phyloP scores from a whole-genome alignment of 2,329 filamentous ascomycete genomes.

The Alternaria postmessia region DNA sequence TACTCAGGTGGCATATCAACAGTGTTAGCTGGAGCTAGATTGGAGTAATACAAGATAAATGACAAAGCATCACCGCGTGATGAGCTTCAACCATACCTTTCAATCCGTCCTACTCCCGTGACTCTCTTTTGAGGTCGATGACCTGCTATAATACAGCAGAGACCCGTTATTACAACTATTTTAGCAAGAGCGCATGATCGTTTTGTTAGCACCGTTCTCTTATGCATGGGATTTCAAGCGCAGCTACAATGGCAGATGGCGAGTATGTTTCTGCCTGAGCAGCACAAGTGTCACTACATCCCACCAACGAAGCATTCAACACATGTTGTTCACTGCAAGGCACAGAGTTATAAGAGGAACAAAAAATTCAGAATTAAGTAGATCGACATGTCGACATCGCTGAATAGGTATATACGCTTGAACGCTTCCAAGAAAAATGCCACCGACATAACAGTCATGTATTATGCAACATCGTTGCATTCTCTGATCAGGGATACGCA shows the following conservation, averaged over 20 bases:
- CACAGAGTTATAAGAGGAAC: background rate
- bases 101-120: background rate
- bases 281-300: background rate
- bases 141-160: background rate
- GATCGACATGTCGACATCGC: constrained; percentile 2
- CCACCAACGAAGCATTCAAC: background rate
- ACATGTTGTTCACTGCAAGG: background rate
- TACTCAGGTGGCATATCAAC: background rate
- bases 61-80: background rate
- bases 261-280: background rate
- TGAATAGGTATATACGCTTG: constrained; percentile 18
- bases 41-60: background rate
- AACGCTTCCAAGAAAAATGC: constrained; percentile 18
- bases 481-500: background rate
- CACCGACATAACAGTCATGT: background rate
- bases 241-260: too few species aligned
- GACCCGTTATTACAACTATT: background rate
- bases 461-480: background rate
- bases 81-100: background rate
- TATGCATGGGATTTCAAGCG: too few species aligned
- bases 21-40: background rate
- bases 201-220: too few species aligned
- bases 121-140: background rate
- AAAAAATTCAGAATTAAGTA: constrained; percentile 1
- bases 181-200: background rate